Percentiles rank a stretch among this genome's conserved stretches.
Evolutionary conservation across 768 basidiomycete genomes (phyloP).

Genomic region (Suillus variegatus): DNA sequence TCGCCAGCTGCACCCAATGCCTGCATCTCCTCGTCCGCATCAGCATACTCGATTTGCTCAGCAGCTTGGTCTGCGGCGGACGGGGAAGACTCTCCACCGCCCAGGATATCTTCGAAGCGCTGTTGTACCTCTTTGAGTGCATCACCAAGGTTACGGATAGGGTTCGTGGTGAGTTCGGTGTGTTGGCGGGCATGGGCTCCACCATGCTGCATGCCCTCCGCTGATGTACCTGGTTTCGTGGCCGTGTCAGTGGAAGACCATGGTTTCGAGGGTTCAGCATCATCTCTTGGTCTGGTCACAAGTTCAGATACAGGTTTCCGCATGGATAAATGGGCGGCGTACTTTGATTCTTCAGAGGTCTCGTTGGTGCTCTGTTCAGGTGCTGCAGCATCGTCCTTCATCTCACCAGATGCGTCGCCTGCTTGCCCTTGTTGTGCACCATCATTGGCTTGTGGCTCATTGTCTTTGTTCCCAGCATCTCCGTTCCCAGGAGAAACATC

Average conservation of each 20-base stretch:
- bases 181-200: constrained; percentile 41
- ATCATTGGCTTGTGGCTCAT: constrained; percentile 19
- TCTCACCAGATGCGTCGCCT: constrained; percentile 17
- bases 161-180: constrained; percentile 45
- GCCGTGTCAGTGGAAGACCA: constrained; percentile 6
- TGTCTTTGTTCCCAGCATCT: constrained; percentile 17
- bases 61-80: constrained; percentile 37
- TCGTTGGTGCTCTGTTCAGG: constrained; percentile 32
- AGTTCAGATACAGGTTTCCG: background rate
- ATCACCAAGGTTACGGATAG: constrained; percentile 82
- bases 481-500: constrained; percentile 35
- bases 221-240: constrained; percentile 34
- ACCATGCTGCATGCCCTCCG: constrained; percentile 49
- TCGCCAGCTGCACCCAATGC: constrained; percentile 86
- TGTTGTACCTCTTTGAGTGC: constrained; percentile 78
- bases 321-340: background rate
- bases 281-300: constrained; percentile 5
- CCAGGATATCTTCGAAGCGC: constrained; percentile 81
- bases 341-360: constrained; percentile 24
- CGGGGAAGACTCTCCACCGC: constrained; percentile 36
- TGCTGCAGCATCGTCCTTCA: constrained; percentile 3
- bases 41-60: constrained; percentile 77
- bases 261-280: constrained; percentile 7
- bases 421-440: constrained; percentile 23
- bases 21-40: constrained; percentile 74